Evolutionary conservation across 257 asterid genomes (phyloP), one percentile per base, ranked within the genome.

Genomic region (Ilex asprella): DNA sequence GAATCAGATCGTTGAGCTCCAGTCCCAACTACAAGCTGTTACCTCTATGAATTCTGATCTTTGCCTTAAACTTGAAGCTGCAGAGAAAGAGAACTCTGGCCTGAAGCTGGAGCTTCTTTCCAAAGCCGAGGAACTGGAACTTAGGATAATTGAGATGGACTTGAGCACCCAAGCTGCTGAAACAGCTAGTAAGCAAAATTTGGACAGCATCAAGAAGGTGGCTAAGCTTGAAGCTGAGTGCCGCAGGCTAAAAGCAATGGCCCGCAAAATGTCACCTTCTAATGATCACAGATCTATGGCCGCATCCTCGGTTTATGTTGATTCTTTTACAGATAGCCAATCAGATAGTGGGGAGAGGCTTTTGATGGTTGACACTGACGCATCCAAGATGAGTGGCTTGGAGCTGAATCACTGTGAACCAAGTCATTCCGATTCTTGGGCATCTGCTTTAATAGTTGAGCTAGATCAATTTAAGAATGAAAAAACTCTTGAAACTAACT

Each of bases 181-280:
- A 78, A 78, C 74, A 35, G 94, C 95, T 65, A 88, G 95, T 69
- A 91, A 82, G 74, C 96, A 86, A n/a, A 81, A 73, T 64, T 75
- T 88, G 7, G 95, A 84, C 62, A 79, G 85, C 69, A 69, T 84
- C 66, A 81, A 31, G 56, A 66, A 58, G 30, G 12, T 67, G 44
- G 30, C 51, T 16, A 62, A 66, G 63, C 52, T 58, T 39, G 59
- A 53, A 51, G 39, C 55, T 51, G 65, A 67, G 60, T 67, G 90
- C 65, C 87, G 85, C 13, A 74, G 75, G 81, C 76, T 91, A 39
- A 84, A 86, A 78, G 76, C 81, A 2, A 55, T 61, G 51, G 72
- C 78, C 30, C 79, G 74, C 58, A 87, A 72, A 78, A 73, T 76
- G 46, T 59, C 80, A 52, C 65, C 41, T 47, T 47, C 43, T 56